Conservation (phyloP, 1,139 yeast genomes). For the Martiniozyma asiatica region DNA sequence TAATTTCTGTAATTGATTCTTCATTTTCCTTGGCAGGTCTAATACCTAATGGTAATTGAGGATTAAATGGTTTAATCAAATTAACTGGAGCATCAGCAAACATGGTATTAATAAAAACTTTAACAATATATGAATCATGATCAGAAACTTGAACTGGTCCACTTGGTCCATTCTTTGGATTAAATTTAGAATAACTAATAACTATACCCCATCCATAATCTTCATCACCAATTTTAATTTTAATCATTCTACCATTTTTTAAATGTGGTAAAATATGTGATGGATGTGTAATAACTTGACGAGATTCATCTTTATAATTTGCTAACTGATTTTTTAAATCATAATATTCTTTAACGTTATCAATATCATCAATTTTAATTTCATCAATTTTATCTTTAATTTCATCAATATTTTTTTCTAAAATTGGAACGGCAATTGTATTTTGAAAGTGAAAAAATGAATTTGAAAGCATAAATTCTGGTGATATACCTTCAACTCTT, state of each 20-base stretch:
- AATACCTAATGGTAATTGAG: slow-evolving; percentile 75
- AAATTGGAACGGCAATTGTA: slow-evolving; percentile 74
- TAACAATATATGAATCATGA: slow-evolving; percentile 81
- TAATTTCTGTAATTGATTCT: slow-evolving; percentile 58
- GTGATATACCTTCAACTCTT: slow-evolving; percentile 97
- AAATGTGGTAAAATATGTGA: slow-evolving; percentile 71
- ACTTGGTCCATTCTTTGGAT: slow-evolving; percentile 36
- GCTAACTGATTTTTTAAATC: slow-evolving; percentile 65
- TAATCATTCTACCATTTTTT: slow-evolving; percentile 79
- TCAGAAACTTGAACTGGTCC: slow-evolving; percentile 46
- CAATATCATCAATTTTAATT: slow-evolving; percentile 61
- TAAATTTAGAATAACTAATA: slow-evolving; percentile 49
- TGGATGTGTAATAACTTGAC: slow-evolving; percentile 86
- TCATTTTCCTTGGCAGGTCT: slow-evolving; percentile 72
- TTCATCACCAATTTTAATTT: slow-evolving; percentile 38
- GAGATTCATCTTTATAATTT: slow-evolving; percentile 62
- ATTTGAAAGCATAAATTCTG: slow-evolving; percentile 90
- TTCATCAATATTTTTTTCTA: slow-evolving; percentile 53
- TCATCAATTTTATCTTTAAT: slow-evolving; percentile 37
- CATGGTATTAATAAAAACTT: slow-evolving; percentile 72
- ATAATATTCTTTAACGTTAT: slow-evolving; percentile 65
- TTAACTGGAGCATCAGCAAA: slow-evolving; percentile 67
- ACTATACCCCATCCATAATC: slow-evolving; percentile 97
- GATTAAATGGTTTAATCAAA: slow-evolving; percentile 59
- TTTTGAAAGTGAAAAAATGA: slow-evolving; percentile 95